These are phyloP conservation scores for Cryphonectria nitschkei DNA, from an alignment of 2,329 filamentous ascomycete genomes.

Conservation along the genomic window DNA sequence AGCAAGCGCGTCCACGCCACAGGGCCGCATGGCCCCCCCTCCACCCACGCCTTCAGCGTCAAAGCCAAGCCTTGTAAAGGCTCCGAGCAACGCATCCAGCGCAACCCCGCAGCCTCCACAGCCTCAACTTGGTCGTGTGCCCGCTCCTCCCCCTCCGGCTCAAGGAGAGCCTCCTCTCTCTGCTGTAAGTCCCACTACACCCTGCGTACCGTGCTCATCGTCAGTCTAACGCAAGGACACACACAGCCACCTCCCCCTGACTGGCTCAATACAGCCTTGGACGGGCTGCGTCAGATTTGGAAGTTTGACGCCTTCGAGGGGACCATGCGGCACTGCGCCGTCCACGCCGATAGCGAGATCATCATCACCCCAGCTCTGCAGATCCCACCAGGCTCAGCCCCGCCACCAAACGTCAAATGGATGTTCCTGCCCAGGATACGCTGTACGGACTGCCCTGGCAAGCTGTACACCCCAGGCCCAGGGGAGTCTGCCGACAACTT, in stretches of 20 bases:
- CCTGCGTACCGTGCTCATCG: slow-evolving; percentile 28
- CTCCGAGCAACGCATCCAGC: slow-evolving; percentile 28
- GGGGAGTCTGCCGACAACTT: slow-evolving; percentile 88
- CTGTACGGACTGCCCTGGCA: slow-evolving; percentile 90
- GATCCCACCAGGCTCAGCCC: slow-evolving; percentile 50
- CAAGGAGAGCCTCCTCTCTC: slow-evolving; percentile 58
- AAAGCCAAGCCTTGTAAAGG: slow-evolving; percentile 28
- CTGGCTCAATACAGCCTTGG: slow-evolving; percentile 80
- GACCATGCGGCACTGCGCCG: slow-evolving; percentile 85
- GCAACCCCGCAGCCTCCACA: slow-evolving; percentile 49
- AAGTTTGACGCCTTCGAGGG: slow-evolving; percentile 85
- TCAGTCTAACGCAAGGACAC: slow-evolving; percentile 34
- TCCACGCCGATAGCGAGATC: slow-evolving; percentile 72
- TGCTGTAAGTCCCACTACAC: slow-evolving; percentile 58
- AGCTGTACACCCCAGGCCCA: slow-evolving; percentile 89
- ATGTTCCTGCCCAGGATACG: slow-evolving; percentile 88
- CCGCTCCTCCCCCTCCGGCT: slow-evolving; percentile 66
- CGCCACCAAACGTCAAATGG: slow-evolving; percentile 69
- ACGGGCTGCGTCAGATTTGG: slow-evolving; percentile 70
- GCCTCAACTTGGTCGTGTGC: slow-evolving; percentile 62
- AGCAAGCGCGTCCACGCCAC: slow-evolving; percentile 36
- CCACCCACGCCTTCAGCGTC: slow-evolving; percentile 44
- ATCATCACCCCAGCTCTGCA: slow-evolving; percentile 56
- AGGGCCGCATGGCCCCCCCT: slow-evolving; percentile 58
- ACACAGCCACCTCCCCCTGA: slow-evolving; percentile 78